Evolutionary conservation across 2,329 filamentous ascomycete species (phyloP), one percentile per base, ranked within the genome.

Genomic region (Calonectria pauciramosa): DNA sequence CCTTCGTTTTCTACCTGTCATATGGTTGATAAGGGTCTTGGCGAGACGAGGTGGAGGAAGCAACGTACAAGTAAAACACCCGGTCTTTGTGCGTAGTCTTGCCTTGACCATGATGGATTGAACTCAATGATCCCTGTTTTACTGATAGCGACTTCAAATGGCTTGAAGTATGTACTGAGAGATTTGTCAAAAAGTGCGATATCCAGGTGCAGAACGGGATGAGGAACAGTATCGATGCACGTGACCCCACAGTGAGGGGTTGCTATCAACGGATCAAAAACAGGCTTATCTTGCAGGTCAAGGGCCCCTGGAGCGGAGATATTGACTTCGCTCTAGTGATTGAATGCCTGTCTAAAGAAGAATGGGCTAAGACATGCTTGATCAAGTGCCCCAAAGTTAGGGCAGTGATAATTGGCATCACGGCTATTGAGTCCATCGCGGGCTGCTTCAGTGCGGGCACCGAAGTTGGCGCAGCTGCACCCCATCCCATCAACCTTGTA

Each of bases 61-160:
- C 5, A 41, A 63, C 67, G 65, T 52, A 73, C 71, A 73, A 18
- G 67, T 73, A 23, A 73, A 60, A n/a, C 71, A 73, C 5, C 71
- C 71, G 7, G 71, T 73, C 20, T 73, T 73, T 6, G 71, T 70
- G 14, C 71, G 67, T 16, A 73, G 26, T 60, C 60, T 70, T n/a
- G 71, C 71, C 9, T 63, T 60, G 5, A 36, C 28, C 65, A 69
- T 73, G 36, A 28, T 63, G 23, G 11, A 28, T 41, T 18, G 8
- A 1, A 20, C 1, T 9, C 11, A 56, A 34, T 7, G 14, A 1
- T 11, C 1, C 11, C 30, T 3, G 16, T 2, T 28, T 0, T 26
- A 41, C 10, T 20, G 34, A 63, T 6, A 1, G 36, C 4, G n/a
- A 1, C n/a, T 63, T 38, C 13, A 10, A 18, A 28, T 28, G n/a